Base-by-base conservation (phyloP, 805 yeast species). In the Metschnikowia picachoensis region DNA sequence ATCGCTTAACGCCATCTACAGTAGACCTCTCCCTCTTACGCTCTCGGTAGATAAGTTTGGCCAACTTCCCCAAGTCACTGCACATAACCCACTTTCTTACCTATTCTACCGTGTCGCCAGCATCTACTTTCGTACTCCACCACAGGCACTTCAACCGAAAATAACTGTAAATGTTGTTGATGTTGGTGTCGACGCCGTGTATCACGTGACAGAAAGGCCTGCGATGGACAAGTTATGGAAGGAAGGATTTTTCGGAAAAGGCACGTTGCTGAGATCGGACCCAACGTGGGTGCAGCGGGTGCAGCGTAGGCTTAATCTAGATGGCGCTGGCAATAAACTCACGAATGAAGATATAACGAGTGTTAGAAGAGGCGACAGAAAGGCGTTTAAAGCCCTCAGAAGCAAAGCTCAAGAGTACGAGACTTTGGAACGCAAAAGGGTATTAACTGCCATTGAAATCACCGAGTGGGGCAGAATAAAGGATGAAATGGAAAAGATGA, bases 221-320 rank as follows among this genome's bases (percentile, higher is more conserved):
- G 81, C 75, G 30, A 83, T 84, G 80, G 53, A 58, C 16, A 64
- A 65, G 34, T 66, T 94, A 2, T 94, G 98, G 98, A 65, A 72
- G 14, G 76, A 76, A 55, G 99, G 99, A 1, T 94, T 90, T 60
- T 94, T 89, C 60, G 99, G 99, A 7, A 94, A 92, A 59, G 99
- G 98, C 2, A 78, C 79, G 2, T 68, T 90, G 37, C 87, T 96
- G 31, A 73, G 99, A 52, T 85, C 95, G 47, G 97, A 94, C 60
- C 96, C 99, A 0, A 80, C 96, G 0, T 94, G 98, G 97, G 65
- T 61, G 37, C 72, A 70, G n/a, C 73, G 97, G 44, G 80, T 88
- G 1, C 65, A 46, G 32, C 71, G 82, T 39, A 45, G 48, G 41
- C 48, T 45, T 16, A 75, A 77, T 12, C 58, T 78, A 33, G 74